phyloP scores from a whole-genome alignment of 1,284 basidiomycete genomes.

The Puccinia polysora region DNA sequence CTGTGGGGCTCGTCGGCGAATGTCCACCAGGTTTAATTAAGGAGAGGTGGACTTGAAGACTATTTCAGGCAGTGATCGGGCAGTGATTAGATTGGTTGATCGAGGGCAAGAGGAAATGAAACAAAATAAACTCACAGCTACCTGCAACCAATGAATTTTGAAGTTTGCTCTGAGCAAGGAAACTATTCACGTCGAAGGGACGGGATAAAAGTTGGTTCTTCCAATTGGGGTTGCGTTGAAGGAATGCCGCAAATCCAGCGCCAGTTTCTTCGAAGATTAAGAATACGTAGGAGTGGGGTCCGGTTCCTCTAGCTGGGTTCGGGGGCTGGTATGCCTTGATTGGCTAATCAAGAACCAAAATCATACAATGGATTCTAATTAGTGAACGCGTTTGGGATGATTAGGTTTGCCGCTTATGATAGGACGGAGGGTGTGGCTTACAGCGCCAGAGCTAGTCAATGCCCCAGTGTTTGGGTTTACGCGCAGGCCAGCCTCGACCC shows the following conservation, averaged over 20 bases:
- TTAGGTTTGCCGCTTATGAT: background rate
- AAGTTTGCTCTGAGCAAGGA: background rate
- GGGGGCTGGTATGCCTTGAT: constrained; percentile 9
- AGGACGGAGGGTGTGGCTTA: background rate
- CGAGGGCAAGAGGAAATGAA: background rate
- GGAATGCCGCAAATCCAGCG: background rate
- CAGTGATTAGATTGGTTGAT: background rate
- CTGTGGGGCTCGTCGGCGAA: no score
- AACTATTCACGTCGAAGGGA: background rate
- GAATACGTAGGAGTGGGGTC: constrained; percentile 12
- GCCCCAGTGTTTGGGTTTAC: background rate
- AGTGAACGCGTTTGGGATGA: background rate
- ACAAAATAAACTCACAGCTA: background rate
- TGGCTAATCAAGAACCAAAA: background rate
- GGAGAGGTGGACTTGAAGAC: constrained; percentile 21
- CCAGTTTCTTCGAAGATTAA: constrained; percentile 4
- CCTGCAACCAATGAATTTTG: background rate
- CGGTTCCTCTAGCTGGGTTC: background rate
- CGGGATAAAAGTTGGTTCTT: background rate
- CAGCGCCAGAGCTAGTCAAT: background rate
- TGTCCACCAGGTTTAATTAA: no score
- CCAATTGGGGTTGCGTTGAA: background rate
- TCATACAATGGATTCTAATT: background rate
- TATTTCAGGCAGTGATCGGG: background rate
- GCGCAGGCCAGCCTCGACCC: constrained; percentile 1